Percentiles rank a stretch among this genome's conserved stretches.
These are phyloP conservation scores for Colletotrichum abscissum DNA, from an alignment of 2,329 filamentous ascomycete species.

Conservation along the genomic window DNA sequence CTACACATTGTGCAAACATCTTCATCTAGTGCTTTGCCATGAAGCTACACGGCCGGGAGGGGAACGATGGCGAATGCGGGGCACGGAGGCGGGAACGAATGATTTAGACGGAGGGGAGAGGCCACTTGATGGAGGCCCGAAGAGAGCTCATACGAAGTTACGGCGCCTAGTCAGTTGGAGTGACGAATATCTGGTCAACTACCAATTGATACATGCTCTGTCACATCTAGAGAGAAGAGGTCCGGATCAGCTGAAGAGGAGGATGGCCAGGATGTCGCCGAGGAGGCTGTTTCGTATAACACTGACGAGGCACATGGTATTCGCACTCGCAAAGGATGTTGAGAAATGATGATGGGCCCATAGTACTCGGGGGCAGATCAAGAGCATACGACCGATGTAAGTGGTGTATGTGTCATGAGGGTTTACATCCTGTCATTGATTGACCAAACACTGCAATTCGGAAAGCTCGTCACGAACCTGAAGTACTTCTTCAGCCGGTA, in stretches of 20 bases:
- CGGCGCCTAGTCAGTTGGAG: too few species aligned
- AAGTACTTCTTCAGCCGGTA: not conserved
- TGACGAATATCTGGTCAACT: not conserved
- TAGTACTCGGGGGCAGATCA: constrained; percentile 63
- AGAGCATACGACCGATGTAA: not conserved
- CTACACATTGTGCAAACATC: too few species aligned
- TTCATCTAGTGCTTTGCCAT: too few species aligned
- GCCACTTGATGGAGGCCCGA: too few species aligned
- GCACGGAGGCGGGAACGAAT: too few species aligned
- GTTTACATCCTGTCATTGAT: constrained; percentile 71
- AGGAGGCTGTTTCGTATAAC: constrained; percentile 69
- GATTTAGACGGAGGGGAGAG: too few species aligned
- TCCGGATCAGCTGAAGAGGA: constrained; percentile 65
- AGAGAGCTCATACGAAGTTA: too few species aligned
- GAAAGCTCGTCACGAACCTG: constrained; percentile 70
- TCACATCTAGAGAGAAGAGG: not conserved
- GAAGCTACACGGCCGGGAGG: too few species aligned
- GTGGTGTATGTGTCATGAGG: not conserved
- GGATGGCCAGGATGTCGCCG: constrained; percentile 65
- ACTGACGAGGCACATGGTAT: constrained; percentile 74
- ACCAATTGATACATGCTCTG: not conserved
- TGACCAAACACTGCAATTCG: constrained; percentile 70
- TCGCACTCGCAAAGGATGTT: constrained; percentile 69
- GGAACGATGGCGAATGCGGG: too few species aligned
- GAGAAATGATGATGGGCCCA: constrained; percentile 74